Evolutionary conservation across 139 green algal genomes (phyloP).

Genomic region (Micromonas pusilla): DNA sequence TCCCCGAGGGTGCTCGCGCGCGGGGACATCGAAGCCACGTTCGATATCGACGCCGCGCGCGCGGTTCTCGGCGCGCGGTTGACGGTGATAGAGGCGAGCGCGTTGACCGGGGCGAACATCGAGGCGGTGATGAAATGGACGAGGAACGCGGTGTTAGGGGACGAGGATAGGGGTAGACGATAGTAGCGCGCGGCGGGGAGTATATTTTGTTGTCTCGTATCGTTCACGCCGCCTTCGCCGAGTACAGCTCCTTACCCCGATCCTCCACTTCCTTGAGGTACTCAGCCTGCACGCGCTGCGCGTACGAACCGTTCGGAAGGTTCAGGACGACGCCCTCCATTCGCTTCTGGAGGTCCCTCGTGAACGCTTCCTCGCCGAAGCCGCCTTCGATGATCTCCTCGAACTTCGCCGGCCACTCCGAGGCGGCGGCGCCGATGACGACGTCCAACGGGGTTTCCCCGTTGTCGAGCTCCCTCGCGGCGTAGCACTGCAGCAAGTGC

Average conservation of each 20-base stretch:
- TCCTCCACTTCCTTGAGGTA: slow-evolving; percentile 34
- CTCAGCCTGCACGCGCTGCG: slow-evolving; percentile 63
- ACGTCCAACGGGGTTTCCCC: slow-evolving; percentile 41
- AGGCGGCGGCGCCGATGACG: slow-evolving; percentile 21
- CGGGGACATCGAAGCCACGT: not conserved
- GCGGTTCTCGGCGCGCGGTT: not conserved
- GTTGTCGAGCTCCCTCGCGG: slow-evolving; percentile 50
- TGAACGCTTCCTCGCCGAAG: slow-evolving; percentile 50
- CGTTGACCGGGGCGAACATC: not conserved
- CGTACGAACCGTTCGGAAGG: slow-evolving; percentile 66
- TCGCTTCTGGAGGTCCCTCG: slow-evolving; percentile 65
- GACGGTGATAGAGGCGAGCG: not conserved
- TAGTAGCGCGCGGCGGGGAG: not conserved
- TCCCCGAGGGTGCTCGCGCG: not conserved
- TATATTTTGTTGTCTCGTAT: slow-evolving; percentile 1
- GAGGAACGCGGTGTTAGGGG: not conserved
- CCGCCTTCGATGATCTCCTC: not conserved
- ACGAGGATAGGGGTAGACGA: not conserved
- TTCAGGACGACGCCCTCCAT: slow-evolving; percentile 79
- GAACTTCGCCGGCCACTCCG: slow-evolving; percentile 20
- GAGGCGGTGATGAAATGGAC: not conserved
- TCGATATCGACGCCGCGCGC: not conserved
- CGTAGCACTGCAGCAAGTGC: slow-evolving; percentile 82
- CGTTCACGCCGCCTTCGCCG: not conserved
- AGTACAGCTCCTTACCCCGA: slow-evolving; percentile 17